Base-by-base conservation (phyloP, 2,329 filamentous ascomycete species). In the Fusarium sulawesiense region DNA sequence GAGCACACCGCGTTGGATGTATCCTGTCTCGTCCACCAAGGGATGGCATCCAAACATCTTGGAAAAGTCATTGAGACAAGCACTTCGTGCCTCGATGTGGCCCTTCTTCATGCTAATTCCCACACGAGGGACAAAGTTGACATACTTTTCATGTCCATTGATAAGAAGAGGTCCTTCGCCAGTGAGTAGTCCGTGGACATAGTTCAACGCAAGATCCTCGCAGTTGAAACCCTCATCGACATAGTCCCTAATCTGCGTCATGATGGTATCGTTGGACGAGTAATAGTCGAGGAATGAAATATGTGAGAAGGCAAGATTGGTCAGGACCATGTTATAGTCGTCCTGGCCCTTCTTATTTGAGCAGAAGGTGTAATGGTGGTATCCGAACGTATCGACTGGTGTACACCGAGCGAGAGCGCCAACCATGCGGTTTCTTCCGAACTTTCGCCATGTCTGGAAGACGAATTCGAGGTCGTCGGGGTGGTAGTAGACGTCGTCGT, bases 201-300 rank as follows among this genome's bases (percentile, higher is more conserved):
- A 81, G 70, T 82, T 82, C 54, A 82, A 61, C 21, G 78, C 80
- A 62, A 82, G 76, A 53, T 82, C 80, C 64, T 82, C 80, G 74
- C 80, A 82, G 70, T 82, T 82, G 73, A 80, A 78, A 45, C 77
- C 71, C 20, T 78, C 64, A 25, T 82, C 80, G 16, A 82, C 79
- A 57, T 81, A 79, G 2, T 76, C 68, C 4, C 80, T 78, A 23
- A 82, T 75, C 53, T 72, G 72, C 6, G 66, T 73, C 64, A 77
- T 74, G 42, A 71, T 55, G 3, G 71, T 72, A n/a, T 78, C 77
- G n/a, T 76, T 74, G 5, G 80, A 79, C 2, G 75, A 80, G 71
- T 81, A 81, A 56, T 77, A 80, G 54, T 81, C 80, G 49, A 82
- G 71, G 44, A 81, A 78, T 4, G 78, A 76, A 21, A 82, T 75